A percentile compares a stretch with the other conserved stretches of the same genome.
These are phyloP conservation scores for Saccharomyces jurei DNA, from an alignment of 805 yeast genomes.

Conservation along the genomic window DNA sequence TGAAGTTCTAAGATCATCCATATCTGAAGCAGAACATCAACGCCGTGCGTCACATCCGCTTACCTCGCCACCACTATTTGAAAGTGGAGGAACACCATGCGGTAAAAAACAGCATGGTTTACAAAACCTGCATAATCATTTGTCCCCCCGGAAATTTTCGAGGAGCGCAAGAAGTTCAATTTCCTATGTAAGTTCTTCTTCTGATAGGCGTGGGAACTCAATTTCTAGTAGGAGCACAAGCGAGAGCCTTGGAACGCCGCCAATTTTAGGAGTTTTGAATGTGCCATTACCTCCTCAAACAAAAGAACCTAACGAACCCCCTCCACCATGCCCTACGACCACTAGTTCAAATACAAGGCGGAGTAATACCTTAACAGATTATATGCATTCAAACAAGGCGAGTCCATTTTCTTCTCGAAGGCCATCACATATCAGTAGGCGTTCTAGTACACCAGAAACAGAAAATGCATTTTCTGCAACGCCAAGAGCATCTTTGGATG, in stretches of 20 bases:
- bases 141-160: conserved; percentile 3
- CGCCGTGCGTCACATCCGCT: conserved; percentile 25
- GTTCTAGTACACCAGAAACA: conserved; percentile 11
- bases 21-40: conserved; percentile 2
- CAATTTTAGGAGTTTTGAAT: conserved; percentile 18
- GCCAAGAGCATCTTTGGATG: conserved; percentile 11
- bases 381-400: conserved; percentile 11
- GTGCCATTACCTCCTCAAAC: conserved; percentile 45
- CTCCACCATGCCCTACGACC: conserved; percentile 28
- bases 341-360: conserved; percentile 4
- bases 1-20: conserved; percentile 7
- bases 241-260: conserved; percentile 10
- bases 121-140: conserved; percentile 1
- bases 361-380: conserved; percentile 10
- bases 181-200: conserved; percentile 27
- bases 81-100: background rate
- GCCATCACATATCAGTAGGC: conserved; percentile 12
- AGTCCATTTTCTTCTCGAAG: conserved; percentile 26
- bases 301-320: conserved; percentile 49
- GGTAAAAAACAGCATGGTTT: background rate
- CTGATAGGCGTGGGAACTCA: conserved; percentile 15
- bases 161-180: conserved; percentile 14
- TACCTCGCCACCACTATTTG: conserved; percentile 2
- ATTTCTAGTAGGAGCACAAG: background rate
- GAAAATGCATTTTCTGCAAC: conserved; percentile 5